Conservation (phyloP, 441 rosid genomes). For the Brassica hybrid region DNA sequence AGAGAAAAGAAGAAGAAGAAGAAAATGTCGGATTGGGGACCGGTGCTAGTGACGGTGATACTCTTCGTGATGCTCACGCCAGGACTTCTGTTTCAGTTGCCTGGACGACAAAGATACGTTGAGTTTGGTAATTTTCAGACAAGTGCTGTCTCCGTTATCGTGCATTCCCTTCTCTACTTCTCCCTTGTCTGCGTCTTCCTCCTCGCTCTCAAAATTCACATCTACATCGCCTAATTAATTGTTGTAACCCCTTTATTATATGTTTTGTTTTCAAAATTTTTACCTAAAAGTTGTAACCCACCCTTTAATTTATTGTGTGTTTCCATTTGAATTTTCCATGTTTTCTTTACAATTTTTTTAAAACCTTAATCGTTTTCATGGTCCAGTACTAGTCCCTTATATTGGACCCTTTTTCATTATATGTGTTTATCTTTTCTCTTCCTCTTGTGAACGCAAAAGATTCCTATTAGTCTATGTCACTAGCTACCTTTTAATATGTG, state of each 20-base stretch:
- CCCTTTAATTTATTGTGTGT: background rate
- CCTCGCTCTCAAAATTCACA: slow-evolving; percentile 43
- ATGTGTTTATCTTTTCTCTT: slow-evolving; percentile 11
- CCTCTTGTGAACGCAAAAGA: slow-evolving; percentile 4
- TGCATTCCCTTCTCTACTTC: slow-evolving; percentile 43
- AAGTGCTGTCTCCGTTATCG: slow-evolving; percentile 57
- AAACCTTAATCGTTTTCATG: background rate
- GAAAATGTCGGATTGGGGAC: slow-evolving; percentile 71
- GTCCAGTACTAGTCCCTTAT: slow-evolving; percentile 15
- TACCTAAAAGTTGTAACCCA: background rate
- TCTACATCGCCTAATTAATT: slow-evolving; percentile 41
- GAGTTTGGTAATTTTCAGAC: slow-evolving; percentile 74
- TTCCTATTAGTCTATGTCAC: background rate
- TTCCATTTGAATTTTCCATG: background rate
- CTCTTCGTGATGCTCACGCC: slow-evolving; percentile 71
- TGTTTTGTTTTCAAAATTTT: background rate
- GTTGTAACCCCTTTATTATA: background rate
- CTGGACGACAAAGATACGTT: slow-evolving; percentile 53
- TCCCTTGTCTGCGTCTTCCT: slow-evolving; percentile 40
- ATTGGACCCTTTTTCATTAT: slow-evolving; percentile 31
- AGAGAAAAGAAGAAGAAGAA: background rate
- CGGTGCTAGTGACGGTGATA: slow-evolving; percentile 62
- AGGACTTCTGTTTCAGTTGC: slow-evolving; percentile 73
- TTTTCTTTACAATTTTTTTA: background rate
- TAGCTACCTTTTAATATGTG: background rate